phyloP scores from a whole-genome alignment of 495 filamentous ascomycete genomes.

The Penicillium simplicissimum region DNA sequence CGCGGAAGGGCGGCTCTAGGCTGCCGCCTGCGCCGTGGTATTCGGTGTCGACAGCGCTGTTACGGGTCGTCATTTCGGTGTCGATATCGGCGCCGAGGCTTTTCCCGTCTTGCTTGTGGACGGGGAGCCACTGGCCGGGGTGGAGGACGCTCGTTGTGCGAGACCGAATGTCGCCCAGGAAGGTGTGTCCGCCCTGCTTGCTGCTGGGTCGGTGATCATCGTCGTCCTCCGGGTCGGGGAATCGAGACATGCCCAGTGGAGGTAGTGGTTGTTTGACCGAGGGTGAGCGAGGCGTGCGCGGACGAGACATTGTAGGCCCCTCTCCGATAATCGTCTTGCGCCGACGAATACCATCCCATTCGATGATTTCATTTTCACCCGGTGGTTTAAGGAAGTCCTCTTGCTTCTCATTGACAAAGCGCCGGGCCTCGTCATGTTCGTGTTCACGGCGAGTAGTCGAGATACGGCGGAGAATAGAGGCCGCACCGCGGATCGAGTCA shows the following conservation, averaged over 20 bases:
- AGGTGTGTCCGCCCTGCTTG: slow-evolving; percentile 36
- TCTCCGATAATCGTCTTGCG: slow-evolving; percentile 70
- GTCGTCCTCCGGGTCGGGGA: slow-evolving; percentile 64
- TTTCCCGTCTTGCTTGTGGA: slow-evolving; percentile 36
- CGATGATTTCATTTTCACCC: slow-evolving; percentile 71
- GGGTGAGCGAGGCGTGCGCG: slow-evolving; percentile 32
- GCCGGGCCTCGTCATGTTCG: slow-evolving; percentile 77
- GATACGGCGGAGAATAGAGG: slow-evolving; percentile 83
- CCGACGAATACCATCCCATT: slow-evolving; percentile 92
- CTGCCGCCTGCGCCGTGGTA: slow-evolving; percentile 32
- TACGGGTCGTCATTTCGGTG: slow-evolving; percentile 40
- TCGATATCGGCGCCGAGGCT: neutral
- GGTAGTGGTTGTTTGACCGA: slow-evolving; percentile 63
- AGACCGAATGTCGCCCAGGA: slow-evolving; percentile 62
- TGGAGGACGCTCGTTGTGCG: slow-evolving; percentile 41
- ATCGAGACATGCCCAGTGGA: slow-evolving; percentile 84
- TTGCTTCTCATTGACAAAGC: slow-evolving; percentile 74
- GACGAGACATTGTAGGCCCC: slow-evolving; percentile 38
- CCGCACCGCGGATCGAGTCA: slow-evolving; percentile 90
- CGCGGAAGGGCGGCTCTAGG: slow-evolving; percentile 24
- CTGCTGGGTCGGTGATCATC: slow-evolving; percentile 33
- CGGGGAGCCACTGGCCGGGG: slow-evolving; percentile 34
- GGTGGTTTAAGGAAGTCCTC: slow-evolving; percentile 72
- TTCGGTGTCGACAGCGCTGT: slow-evolving; percentile 42
- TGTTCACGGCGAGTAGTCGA: slow-evolving; percentile 74